Percentiles rank a stretch among this genome's conserved stretches.
phyloP scores from a whole-genome alignment of 1,284 basidiomycete genomes.

The Cryptococcus depauperatus region DNA sequence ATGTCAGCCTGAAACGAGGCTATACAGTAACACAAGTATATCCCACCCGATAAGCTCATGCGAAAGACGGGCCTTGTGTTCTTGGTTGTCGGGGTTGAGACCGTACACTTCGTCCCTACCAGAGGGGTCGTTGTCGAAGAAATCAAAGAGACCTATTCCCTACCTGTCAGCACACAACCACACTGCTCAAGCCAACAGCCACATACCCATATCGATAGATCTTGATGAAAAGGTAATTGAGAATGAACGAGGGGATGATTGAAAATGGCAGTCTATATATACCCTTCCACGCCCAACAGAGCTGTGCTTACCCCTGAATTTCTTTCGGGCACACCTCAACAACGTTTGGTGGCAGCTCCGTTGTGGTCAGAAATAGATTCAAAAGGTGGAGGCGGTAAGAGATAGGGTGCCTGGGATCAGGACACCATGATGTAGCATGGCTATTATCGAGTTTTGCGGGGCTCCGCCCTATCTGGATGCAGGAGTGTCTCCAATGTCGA shows the following conservation, averaged over 20 bases:
- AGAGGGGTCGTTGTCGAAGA: constrained; percentile 33
- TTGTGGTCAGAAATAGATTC: too few relatives aligned
- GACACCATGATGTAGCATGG: too few relatives aligned
- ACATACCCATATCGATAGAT: background rate
- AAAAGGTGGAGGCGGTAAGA: too few relatives aligned
- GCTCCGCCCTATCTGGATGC: constrained; percentile 3
- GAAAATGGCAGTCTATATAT: too few relatives aligned
- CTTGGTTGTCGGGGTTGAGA: constrained; percentile 31
- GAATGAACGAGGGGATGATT: background rate
- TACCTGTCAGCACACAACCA: too few relatives aligned
- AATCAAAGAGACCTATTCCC: constrained; percentile 36
- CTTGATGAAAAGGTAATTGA: background rate
- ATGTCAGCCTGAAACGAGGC: background rate
- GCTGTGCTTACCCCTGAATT: too few relatives aligned
- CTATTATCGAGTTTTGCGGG: too few relatives aligned
- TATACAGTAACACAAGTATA: background rate
- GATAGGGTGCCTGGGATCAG: too few relatives aligned
- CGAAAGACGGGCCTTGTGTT: constrained; percentile 35
- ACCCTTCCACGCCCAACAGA: too few relatives aligned
- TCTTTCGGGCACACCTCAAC: too few relatives aligned
- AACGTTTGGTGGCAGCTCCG: too few relatives aligned
- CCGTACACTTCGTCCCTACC: constrained; percentile 36
- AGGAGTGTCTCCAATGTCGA: constrained; percentile 28
- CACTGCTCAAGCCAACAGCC: too few relatives aligned
- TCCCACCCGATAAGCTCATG: constrained; percentile 37